A percentile compares a stretch with the other conserved stretches of the same genome.
phyloP scores from a whole-genome alignment of 1,284 basidiomycete genomes.

The Porogramme epimiltina region DNA sequence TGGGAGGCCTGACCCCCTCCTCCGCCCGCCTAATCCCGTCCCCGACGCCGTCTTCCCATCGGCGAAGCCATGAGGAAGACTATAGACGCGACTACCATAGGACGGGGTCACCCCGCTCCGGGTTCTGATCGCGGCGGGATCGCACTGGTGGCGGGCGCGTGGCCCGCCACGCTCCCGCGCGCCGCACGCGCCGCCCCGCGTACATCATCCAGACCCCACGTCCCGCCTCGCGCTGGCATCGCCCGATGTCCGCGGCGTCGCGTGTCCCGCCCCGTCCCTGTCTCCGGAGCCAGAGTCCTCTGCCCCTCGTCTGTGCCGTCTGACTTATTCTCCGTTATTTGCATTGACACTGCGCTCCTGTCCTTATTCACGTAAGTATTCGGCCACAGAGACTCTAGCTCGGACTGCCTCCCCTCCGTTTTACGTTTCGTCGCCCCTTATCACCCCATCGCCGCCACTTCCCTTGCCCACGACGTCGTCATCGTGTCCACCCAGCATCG shows the following conservation, averaged over 20 bases:
- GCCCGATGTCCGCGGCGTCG: background rate
- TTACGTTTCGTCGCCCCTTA: conserved; percentile 19
- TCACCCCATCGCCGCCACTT: conserved; percentile 16
- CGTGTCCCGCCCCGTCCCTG: background rate
- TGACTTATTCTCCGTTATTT: conserved; percentile 10
- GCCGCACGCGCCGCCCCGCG: conserved; percentile 1
- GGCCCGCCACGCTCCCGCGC: conserved; percentile 14
- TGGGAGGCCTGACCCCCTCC: conserved; percentile 18
- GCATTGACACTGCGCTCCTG: background rate
- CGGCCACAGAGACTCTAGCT: conserved; percentile 13
- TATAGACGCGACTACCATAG: conserved; percentile 16
- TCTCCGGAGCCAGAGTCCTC: background rate
- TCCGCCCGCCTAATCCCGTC: conserved; percentile 21
- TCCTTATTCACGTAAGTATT: conserved; percentile 17
- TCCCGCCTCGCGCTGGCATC: background rate
- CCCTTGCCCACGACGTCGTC: conserved; percentile 8
- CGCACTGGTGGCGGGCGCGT: conserved; percentile 19
- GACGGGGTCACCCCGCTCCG: conserved; percentile 18
- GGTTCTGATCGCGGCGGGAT: conserved; percentile 21
- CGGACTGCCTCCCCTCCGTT: conserved; percentile 14
- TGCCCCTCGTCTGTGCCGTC: too few species aligned
- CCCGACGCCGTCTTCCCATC: conserved; percentile 24
- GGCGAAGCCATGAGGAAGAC: conserved; percentile 25
- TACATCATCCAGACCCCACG: conserved; percentile 4
- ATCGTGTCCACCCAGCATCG: conserved; percentile 11